These are phyloP conservation scores for Schizochytrium sp. DNA, from an alignment of 108 stramenopile genomes.

Conservation along the genomic window DNA sequence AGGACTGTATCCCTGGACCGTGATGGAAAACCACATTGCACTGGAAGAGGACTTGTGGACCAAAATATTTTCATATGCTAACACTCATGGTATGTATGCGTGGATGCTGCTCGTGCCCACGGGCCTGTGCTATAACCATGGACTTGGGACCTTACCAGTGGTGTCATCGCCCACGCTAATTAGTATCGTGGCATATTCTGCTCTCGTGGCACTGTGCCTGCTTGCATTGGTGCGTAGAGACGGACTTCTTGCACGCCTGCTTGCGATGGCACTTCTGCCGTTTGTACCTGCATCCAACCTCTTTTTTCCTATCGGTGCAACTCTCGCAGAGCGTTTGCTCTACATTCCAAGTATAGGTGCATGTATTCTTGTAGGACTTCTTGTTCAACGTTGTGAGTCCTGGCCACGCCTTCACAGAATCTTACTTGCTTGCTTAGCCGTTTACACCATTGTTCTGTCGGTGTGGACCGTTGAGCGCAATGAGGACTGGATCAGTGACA, in stretches of 20 bases:
- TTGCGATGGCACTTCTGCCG: background rate
- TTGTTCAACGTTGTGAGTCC: background rate
- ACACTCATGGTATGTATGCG: conserved; percentile 48
- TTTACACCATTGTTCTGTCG: background rate
- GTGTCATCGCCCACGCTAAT: background rate
- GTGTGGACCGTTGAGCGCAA: conserved; percentile 12
- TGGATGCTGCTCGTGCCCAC: conserved; percentile 20
- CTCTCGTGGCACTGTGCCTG: background rate
- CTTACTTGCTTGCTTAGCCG: no score
- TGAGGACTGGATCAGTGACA: conserved; percentile 58
- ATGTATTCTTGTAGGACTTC: conserved; percentile 32
- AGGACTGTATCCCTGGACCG: conserved; percentile 46
- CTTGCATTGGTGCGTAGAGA: background rate
- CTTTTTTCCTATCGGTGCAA: conserved; percentile 39
- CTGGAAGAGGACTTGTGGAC: background rate
- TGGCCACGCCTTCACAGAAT: background rate
- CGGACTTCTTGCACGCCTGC: background rate
- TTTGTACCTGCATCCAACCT: conserved; percentile 65
- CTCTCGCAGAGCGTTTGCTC: conserved; percentile 62
- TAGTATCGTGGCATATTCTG: background rate
- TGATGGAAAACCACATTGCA: conserved; percentile 62
- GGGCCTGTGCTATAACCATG: conserved; percentile 54
- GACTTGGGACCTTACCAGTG: background rate
- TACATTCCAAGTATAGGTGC: conserved; percentile 64
- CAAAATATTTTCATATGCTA: background rate